These are phyloP conservation scores for Vigna radiata DNA, from an alignment of 306 rosid genomes.

Conservation along the genomic window DNA sequence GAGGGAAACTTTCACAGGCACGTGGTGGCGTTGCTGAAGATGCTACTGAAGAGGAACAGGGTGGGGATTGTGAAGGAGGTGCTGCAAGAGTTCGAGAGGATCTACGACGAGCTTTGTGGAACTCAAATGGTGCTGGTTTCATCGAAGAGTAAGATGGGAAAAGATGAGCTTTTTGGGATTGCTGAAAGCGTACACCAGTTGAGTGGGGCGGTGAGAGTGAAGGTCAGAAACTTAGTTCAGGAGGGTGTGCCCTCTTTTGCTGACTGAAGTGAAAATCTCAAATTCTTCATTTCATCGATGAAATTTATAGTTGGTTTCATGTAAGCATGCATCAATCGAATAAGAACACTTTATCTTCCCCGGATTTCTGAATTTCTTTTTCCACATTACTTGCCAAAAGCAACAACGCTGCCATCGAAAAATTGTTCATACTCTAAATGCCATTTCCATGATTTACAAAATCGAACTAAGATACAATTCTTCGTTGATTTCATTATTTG, in stretches of 20 bases:
- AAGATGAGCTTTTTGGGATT: conserved; percentile 57
- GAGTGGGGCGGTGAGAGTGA: conserved; percentile 63
- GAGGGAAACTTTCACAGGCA: conserved; percentile 58
- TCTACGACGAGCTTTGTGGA: conserved; percentile 67
- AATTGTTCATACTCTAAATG: no score
- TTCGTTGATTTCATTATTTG: no score
- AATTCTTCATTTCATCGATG: neutral
- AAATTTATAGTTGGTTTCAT: no score
- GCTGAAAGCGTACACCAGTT: conserved; percentile 55
- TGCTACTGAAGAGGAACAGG: conserved; percentile 66
- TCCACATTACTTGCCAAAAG: no score
- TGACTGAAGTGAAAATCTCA: conserved; percentile 32
- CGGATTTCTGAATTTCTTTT: no score
- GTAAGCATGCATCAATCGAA: neutral
- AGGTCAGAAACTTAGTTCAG: conserved; percentile 59
- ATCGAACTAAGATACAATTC: no score
- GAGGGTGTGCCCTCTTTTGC: conserved; percentile 42
- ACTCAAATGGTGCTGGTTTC: conserved; percentile 68
- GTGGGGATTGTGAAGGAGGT: conserved; percentile 56
- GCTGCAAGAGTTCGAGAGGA: conserved; percentile 75
- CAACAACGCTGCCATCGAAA: no score
- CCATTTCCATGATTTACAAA: no score
- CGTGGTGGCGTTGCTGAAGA: conserved; percentile 64
- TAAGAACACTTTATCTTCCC: neutral
- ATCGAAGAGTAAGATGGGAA: conserved; percentile 51